Conservation (phyloP, 164 flowering plant genomes). For the Vitis cinerea region DNA sequence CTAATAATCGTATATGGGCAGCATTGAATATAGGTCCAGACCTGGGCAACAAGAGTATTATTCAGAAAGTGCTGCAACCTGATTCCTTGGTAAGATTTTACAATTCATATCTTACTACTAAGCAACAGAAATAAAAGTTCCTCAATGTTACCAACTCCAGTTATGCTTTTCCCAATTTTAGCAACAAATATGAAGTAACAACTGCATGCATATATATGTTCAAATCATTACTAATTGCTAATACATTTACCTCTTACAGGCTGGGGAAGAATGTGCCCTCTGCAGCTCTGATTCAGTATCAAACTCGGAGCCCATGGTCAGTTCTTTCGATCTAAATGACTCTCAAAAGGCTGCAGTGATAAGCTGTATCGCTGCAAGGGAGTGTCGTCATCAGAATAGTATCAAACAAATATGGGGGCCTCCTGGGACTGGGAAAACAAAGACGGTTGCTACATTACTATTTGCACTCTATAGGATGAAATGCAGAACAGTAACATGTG, state of each 20-base stretch:
- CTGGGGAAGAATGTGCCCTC: slow-evolving; percentile 15
- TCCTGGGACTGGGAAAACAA: slow-evolving; percentile 68
- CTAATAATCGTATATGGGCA: slow-evolving; percentile 44
- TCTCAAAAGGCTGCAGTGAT: slow-evolving; percentile 43
- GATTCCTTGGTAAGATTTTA: slow-evolving; percentile 17
- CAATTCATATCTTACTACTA: not conserved
- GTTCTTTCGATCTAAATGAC: slow-evolving; percentile 22
- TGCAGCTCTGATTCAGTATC: slow-evolving; percentile 13
- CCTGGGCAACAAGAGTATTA: slow-evolving; percentile 19
- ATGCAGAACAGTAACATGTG: slow-evolving; percentile 48
- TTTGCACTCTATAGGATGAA: slow-evolving; percentile 30
- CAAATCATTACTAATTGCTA: too few species aligned
- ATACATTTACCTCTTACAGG: not conserved
- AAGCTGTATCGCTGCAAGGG: slow-evolving; percentile 23
- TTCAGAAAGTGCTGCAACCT: slow-evolving; percentile 25
- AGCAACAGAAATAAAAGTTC: too few species aligned
- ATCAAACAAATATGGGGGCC: slow-evolving; percentile 63
- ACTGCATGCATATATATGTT: too few species aligned
- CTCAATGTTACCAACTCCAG: too few species aligned
- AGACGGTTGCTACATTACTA: slow-evolving; percentile 31
- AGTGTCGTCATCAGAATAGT: slow-evolving; percentile 24
- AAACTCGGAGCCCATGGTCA: not conserved
- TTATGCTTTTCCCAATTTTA: too few species aligned
- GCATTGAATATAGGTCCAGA: slow-evolving; percentile 23
- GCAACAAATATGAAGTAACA: too few species aligned